Evolutionary conservation across 1,284 basidiomycete species (phyloP).

Genomic region (Bjerkandera adusta): DNA sequence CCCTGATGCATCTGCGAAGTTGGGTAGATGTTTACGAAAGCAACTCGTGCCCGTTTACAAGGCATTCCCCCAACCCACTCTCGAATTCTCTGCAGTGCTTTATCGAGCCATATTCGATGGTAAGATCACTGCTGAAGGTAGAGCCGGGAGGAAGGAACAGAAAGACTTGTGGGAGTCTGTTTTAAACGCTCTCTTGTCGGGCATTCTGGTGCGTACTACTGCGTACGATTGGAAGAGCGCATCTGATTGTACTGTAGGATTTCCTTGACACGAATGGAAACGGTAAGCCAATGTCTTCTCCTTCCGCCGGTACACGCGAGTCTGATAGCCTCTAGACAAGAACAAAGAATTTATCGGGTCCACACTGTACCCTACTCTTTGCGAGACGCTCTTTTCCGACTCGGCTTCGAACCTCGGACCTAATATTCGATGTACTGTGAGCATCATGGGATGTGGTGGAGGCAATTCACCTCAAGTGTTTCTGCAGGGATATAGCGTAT

Average conservation of each 20-base stretch:
- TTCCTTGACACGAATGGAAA: no score
- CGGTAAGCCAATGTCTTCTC: no score
- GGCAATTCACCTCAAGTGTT: not conserved
- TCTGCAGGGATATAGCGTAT: conserved; percentile 30
- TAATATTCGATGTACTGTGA: conserved; percentile 30
- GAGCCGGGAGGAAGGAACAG: conserved; percentile 20
- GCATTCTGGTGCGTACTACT: conserved; percentile 29
- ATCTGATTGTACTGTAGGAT: conserved; percentile 14
- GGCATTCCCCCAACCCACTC: conserved; percentile 20
- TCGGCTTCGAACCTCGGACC: conserved; percentile 26
- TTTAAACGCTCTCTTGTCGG: conserved; percentile 28
- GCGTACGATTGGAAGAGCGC: conserved; percentile 18
- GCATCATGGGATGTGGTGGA: conserved; percentile 6
- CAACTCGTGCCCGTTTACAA: conserved; percentile 28
- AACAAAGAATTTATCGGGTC: conserved; percentile 27
- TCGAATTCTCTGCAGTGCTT: conserved; percentile 28
- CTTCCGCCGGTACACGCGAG: no score
- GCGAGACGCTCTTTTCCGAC: conserved; percentile 30
- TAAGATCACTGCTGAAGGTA: conserved; percentile 24
- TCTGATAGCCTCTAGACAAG: conserved; percentile 17
- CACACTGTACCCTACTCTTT: conserved; percentile 27
- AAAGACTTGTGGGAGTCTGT: conserved; percentile 28
- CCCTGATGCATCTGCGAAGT: conserved; percentile 15
- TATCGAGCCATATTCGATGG: conserved; percentile 28
- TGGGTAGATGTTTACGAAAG: conserved; percentile 25